Conservation (phyloP, 345 rosid genomes). For the Chamaenerion angustifolium region DNA sequence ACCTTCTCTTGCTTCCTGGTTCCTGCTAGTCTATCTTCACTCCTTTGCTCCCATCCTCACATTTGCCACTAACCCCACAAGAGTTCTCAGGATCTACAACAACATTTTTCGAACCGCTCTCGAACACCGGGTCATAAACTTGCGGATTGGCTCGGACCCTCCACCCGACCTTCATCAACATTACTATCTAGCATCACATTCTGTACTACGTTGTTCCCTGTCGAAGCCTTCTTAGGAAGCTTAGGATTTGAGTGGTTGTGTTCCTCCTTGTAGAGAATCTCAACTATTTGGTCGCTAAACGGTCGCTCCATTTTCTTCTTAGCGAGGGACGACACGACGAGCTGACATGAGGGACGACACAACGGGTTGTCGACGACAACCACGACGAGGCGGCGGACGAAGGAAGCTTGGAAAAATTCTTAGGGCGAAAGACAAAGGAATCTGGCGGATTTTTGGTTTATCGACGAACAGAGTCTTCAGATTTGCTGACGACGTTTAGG, state of each 20-base stretch:
- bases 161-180: slow-evolving; percentile 28
- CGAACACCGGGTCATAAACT: slow-evolving; percentile 18
- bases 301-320: slow-evolving; percentile 95
- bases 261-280: slow-evolving; percentile 87
- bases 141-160: slow-evolving; percentile 17
- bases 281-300: slow-evolving; percentile 71
- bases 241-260: slow-evolving; percentile 80
- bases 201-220: slow-evolving; percentile 23
- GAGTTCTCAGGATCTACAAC: slow-evolving; percentile 45
- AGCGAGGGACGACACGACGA: too few species aligned
- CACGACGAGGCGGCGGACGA: too few species aligned
- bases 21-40: slow-evolving; percentile 37
- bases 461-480: too few species aligned
- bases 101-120: slow-evolving; percentile 15
- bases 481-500: too few species aligned
- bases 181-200: slow-evolving; percentile 7
- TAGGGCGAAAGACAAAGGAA: too few species aligned
- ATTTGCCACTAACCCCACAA: slow-evolving; percentile 43
- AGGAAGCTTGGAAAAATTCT: too few species aligned
- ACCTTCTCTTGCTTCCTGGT: slow-evolving; percentile 67
- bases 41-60: slow-evolving; percentile 46
- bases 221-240: slow-evolving; percentile 48
- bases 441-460: too few species aligned
- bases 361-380: too few species aligned
- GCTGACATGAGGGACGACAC: too few species aligned